phyloP scores from a whole-genome alignment of 208 protist species.

The Trypanosoma lewisi region DNA sequence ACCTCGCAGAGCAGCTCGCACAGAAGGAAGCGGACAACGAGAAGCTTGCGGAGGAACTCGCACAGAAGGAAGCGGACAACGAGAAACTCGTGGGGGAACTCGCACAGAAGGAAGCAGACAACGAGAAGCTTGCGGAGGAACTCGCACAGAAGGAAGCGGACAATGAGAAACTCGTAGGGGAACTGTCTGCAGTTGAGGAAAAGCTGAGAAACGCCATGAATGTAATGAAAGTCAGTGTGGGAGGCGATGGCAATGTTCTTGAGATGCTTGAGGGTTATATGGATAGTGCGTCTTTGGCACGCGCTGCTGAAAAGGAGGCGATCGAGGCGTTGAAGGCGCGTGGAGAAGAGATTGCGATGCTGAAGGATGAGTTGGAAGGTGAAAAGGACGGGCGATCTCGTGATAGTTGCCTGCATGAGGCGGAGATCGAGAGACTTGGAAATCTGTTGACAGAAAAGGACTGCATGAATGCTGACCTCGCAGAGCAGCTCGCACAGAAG shows the following conservation, averaged over 20 bases:
- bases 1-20: slow-evolving; percentile 24
- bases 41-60: slow-evolving; percentile 1
- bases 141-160: neutral
- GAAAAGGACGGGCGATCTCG: neutral
- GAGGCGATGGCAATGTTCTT: too few relatives aligned
- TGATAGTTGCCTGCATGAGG: neutral
- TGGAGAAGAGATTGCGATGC: neutral
- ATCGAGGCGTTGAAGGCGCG: too few relatives aligned
- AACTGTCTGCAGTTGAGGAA: slow-evolving; percentile 23
- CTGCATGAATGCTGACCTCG: neutral
- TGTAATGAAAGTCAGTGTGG: too few relatives aligned
- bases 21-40: neutral
- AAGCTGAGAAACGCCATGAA: slow-evolving; percentile 8
- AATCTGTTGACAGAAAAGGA: neutral
- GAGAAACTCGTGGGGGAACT: slow-evolving; percentile 5
- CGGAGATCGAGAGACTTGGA: neutral
- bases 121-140: neutral
- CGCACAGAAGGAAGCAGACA: neutral
- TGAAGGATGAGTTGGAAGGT: neutral
- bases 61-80: slow-evolving; percentile 5
- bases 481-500: slow-evolving; percentile 10
- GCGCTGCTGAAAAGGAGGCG: slow-evolving; percentile 13
- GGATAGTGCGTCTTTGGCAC: too few relatives aligned
- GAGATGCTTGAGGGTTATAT: too few relatives aligned
- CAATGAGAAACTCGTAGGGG: slow-evolving; percentile 20